Evolutionary conservation across 331 rosid genomes (phyloP).

Genomic region (Pyracantha coccinea): DNA sequence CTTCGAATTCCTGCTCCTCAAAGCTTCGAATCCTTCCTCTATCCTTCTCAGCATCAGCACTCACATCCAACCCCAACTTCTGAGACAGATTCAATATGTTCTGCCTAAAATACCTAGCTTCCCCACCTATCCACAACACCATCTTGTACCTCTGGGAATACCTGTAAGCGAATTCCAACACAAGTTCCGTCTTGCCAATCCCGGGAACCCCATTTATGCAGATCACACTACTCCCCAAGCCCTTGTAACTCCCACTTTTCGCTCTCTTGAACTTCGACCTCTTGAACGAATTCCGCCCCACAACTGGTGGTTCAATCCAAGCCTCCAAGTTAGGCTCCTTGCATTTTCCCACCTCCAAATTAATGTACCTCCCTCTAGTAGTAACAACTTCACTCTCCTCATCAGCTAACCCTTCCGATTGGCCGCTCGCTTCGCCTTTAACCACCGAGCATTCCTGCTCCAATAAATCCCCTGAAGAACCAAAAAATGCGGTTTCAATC

Average conservation of each 20-base stretch:
- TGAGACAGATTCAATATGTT: slow-evolving; percentile 62
- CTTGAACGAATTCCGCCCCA: slow-evolving; percentile 50
- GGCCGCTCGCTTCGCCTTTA: slow-evolving; percentile 47
- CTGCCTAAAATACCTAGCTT: slow-evolving; percentile 67
- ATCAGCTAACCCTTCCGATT: slow-evolving; percentile 77
- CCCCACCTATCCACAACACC: slow-evolving; percentile 84
- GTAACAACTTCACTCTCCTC: slow-evolving; percentile 53
- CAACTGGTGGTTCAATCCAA: slow-evolving; percentile 52
- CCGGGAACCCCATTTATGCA: slow-evolving; percentile 81
- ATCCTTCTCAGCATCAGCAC: slow-evolving; percentile 69
- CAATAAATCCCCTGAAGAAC: slow-evolving; percentile 25
- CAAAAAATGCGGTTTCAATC: slow-evolving; percentile 58
- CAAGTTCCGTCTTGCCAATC: slow-evolving; percentile 78
- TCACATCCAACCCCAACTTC: slow-evolving; percentile 61
- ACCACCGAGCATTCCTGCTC: slow-evolving; percentile 39
- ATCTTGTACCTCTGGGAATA: slow-evolving; percentile 68
- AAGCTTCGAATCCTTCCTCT: slow-evolving; percentile 72
- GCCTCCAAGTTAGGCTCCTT: slow-evolving; percentile 62
- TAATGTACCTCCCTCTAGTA: slow-evolving; percentile 53
- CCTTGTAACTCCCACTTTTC: slow-evolving; percentile 52
- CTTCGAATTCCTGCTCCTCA: slow-evolving; percentile 86
- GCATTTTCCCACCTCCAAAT: slow-evolving; percentile 57
- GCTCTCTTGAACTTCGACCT: slow-evolving; percentile 58
- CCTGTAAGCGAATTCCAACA: slow-evolving; percentile 73
- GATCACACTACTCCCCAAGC: slow-evolving; percentile 50